Conservation (phyloP, 345 rosid genomes). For the Salix udensis region DNA sequence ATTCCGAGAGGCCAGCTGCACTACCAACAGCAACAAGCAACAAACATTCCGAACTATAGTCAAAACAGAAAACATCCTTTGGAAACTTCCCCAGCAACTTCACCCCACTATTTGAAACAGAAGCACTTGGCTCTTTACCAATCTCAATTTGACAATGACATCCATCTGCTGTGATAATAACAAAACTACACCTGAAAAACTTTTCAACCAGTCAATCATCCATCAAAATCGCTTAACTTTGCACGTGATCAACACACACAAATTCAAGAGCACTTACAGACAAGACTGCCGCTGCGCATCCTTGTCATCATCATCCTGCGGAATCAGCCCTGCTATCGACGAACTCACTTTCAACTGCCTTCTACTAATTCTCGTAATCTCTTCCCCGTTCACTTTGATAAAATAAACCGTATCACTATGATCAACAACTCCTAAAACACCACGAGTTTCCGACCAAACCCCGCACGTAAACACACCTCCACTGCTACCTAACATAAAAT, state of each 20-base stretch:
- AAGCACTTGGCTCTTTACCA: constrained; percentile 61
- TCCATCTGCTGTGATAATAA: constrained; percentile 66
- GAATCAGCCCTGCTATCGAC: constrained; percentile 63
- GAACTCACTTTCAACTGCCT: constrained; percentile 57
- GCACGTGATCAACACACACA: neutral
- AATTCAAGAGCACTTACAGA: constrained; percentile 45
- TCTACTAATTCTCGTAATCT: constrained; percentile 55
- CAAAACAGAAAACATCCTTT: constrained; percentile 60
- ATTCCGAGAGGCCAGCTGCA: constrained; percentile 37
- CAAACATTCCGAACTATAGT: constrained; percentile 58
- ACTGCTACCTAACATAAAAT: constrained; percentile 44
- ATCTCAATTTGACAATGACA: constrained; percentile 60
- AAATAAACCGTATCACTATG: constrained; percentile 61
- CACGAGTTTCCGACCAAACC: constrained; percentile 81
- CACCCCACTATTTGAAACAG: constrained; percentile 41
- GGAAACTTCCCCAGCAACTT: constrained; percentile 56
- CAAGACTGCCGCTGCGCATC: constrained; percentile 46
- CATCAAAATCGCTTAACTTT: neutral
- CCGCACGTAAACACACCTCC: constrained; percentile 55
- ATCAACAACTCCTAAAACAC: constrained; percentile 74
- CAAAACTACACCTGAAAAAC: constrained; percentile 67
- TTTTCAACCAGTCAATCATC: constrained; percentile 19
- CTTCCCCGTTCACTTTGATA: constrained; percentile 81
- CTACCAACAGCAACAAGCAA: constrained; percentile 59
- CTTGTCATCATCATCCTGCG: constrained; percentile 42